Evolutionary conservation across 805 yeast genomes (phyloP).

Genomic region (Wickerhamiella slavikovae): DNA sequence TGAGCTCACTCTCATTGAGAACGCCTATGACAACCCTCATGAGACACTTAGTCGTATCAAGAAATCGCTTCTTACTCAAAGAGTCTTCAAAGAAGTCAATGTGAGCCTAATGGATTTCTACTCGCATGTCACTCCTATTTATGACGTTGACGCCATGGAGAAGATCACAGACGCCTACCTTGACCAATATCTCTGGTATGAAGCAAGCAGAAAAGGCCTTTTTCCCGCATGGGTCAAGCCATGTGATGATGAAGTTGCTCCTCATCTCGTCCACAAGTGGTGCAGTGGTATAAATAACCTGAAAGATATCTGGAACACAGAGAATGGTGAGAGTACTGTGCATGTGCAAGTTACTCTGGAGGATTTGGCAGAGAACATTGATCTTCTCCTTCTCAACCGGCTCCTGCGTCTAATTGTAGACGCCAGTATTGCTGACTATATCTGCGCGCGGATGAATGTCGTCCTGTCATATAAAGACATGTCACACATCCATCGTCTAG

Average conservation of each 20-base stretch:
- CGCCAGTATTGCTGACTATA: constrained; percentile 82
- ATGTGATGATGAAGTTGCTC: constrained; percentile 83
- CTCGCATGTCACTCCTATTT: constrained; percentile 67
- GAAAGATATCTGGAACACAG: constrained; percentile 56
- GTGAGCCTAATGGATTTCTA: constrained; percentile 84
- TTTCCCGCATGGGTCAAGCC: constrained; percentile 98
- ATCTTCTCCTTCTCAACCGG: constrained; percentile 68
- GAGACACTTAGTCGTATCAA: constrained; percentile 75
- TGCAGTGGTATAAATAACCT: constrained; percentile 75
- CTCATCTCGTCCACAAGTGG: constrained; percentile 81
- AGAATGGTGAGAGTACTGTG: constrained; percentile 59
- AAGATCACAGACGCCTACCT: constrained; percentile 90
- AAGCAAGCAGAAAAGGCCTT: constrained; percentile 64
- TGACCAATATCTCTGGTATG: constrained; percentile 93
- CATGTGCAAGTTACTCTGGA: constrained; percentile 58
- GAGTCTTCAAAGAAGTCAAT: constrained; percentile 78
- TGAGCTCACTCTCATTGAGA: constrained; percentile 81
- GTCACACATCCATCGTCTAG: constrained; percentile 81
- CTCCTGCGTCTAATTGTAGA: constrained; percentile 65
- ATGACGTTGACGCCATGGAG: constrained; percentile 76
- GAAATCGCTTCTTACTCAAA: constrained; percentile 60
- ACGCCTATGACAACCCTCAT: constrained; percentile 93
- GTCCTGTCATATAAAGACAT: constrained; percentile 74
- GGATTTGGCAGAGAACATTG: constrained; percentile 67
- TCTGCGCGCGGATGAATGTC: constrained; percentile 74